Conservation (phyloP, 352 stramenopile genomes). For the Saprolegnia diclina region DNA sequence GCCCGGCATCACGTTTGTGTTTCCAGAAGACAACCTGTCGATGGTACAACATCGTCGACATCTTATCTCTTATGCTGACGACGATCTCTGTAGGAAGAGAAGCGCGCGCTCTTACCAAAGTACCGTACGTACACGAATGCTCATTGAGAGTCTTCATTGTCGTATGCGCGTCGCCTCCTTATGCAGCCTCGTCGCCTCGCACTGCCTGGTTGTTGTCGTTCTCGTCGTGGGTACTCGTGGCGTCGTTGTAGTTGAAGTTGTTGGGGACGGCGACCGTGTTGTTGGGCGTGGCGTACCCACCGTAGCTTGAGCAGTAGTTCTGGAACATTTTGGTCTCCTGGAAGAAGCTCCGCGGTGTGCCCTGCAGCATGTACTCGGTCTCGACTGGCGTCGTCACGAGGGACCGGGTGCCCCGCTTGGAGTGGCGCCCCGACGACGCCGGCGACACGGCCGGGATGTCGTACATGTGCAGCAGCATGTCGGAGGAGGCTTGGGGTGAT, state of each 20-base stretch:
- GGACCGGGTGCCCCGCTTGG: constrained; percentile 31
- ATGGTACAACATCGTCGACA: constrained; percentile 41
- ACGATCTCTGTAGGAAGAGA: constrained; percentile 52
- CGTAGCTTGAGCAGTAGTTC: constrained; percentile 83
- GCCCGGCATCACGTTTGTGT: constrained; percentile 45
- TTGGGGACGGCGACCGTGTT: too few species aligned
- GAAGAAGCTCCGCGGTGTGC: constrained; percentile 26
- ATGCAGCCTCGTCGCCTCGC: not conserved
- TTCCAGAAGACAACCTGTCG: constrained; percentile 46
- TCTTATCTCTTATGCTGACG: not conserved
- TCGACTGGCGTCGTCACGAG: constrained; percentile 39
- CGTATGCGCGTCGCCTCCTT: not conserved
- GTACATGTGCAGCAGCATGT: constrained; percentile 25
- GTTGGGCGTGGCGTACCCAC: constrained; percentile 54
- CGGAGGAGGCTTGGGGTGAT: not conserved
- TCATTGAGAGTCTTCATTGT: constrained; percentile 19
- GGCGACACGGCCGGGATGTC: not conserved
- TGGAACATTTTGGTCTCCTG: constrained; percentile 43
- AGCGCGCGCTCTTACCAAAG: constrained; percentile 65
- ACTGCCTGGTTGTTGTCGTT: not conserved
- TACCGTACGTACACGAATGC: constrained; percentile 56
- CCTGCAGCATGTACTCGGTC: not conserved
- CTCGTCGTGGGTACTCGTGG: too few species aligned
- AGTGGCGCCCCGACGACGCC: not conserved
- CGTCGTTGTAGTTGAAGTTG: not conserved